Percentiles rank a stretch among this genome's conserved stretches.
These are phyloP conservation scores for Prunus padus DNA, from an alignment of 306 rosid species.

Conservation along the genomic window DNA sequence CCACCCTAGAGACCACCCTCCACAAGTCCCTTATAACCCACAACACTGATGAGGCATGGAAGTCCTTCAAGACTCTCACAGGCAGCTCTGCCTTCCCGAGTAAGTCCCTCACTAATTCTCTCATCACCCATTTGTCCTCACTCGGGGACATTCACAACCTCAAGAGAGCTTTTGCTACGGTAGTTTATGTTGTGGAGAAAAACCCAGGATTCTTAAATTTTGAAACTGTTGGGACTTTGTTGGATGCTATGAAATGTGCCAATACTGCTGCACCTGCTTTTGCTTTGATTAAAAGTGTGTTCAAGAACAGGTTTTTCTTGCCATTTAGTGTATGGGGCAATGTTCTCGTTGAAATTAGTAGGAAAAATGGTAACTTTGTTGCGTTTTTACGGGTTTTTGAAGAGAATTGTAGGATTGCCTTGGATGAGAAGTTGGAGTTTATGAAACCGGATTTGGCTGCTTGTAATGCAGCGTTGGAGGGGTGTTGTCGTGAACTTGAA, in stretches of 20 bases:
- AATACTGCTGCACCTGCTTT: constrained; percentile 77
- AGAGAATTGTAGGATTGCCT: constrained; percentile 70
- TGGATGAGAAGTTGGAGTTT: constrained; percentile 62
- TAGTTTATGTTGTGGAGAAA: constrained; percentile 54
- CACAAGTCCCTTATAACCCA: constrained; percentile 56
- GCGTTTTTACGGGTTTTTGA: constrained; percentile 63
- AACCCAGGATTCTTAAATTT: constrained; percentile 49
- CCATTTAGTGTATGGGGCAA: constrained; percentile 72
- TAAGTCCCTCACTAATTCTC: constrained; percentile 72
- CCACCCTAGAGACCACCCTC: constrained; percentile 55
- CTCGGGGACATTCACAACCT: constrained; percentile 62
- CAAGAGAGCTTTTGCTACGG: constrained; percentile 80
- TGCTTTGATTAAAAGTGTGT: constrained; percentile 63
- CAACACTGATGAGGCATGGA: constrained; percentile 82
- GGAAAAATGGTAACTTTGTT: constrained; percentile 47
- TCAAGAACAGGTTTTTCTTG: constrained; percentile 63
- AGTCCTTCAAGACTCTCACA: constrained; percentile 77
- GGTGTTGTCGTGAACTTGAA: constrained; percentile 69
- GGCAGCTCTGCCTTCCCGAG: constrained; percentile 59
- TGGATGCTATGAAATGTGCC: constrained; percentile 62
- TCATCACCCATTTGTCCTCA: constrained; percentile 64
- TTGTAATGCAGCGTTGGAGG: constrained; percentile 86
- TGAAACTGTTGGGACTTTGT: constrained; percentile 46
- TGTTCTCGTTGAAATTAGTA: constrained; percentile 60
- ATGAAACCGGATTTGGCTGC: constrained; percentile 75